phyloP scores from a whole-genome alignment of 1,284 basidiomycete genomes.

The Violaceomyces palustris region DNA sequence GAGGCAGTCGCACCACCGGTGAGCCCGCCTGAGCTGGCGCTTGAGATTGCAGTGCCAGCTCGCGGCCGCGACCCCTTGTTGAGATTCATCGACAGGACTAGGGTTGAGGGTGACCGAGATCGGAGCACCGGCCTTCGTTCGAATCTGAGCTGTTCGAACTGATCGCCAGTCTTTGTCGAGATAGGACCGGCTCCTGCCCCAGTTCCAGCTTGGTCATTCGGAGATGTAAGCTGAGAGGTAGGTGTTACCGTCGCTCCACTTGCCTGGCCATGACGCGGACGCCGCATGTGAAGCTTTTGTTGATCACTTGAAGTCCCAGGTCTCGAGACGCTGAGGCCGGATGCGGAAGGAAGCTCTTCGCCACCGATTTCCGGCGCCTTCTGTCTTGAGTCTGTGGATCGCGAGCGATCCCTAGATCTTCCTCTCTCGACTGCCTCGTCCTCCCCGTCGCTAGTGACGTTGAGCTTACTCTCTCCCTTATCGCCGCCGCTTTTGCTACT shows the following conservation, averaged over 20 bases:
- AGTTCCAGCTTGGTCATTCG: no score
- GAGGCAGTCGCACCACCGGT: no score
- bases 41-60: slow-evolving; percentile 14
- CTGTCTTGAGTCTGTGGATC: slow-evolving; percentile 6
- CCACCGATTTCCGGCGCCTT: neutral
- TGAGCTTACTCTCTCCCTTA: slow-evolving; percentile 10
- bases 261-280: no score
- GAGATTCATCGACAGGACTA: slow-evolving; percentile 26
- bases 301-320: no score
- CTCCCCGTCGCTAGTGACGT: no score
- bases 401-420: slow-evolving; percentile 18
- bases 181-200: no score
- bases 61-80: slow-evolving; percentile 15
- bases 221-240: no score
- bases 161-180: no score
- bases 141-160: slow-evolving; percentile 26
- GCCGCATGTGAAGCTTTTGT: no score
- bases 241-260: no score
- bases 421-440: slow-evolving; percentile 9
- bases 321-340: slow-evolving; percentile 9
- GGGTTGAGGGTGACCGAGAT: slow-evolving; percentile 33
- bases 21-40: neutral
- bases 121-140: slow-evolving; percentile 36
- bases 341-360: neutral
- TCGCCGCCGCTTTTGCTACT: slow-evolving; percentile 10